Evolutionary conservation across 1,284 basidiomycete species (phyloP).

Genomic region (Termitomyces sp.): DNA sequence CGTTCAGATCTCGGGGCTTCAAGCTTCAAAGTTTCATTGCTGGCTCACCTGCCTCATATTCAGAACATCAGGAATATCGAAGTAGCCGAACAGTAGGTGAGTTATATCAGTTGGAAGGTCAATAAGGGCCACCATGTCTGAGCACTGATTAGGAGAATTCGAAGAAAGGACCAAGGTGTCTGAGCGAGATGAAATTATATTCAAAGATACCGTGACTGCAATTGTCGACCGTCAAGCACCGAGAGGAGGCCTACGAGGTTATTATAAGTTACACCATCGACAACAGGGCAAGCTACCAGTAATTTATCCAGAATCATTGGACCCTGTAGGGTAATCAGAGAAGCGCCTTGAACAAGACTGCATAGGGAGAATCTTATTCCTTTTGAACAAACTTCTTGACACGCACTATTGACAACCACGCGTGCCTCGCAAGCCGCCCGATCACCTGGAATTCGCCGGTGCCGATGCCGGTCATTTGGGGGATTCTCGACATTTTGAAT

Average conservation of each 20-base stretch:
- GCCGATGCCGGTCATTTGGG: neutral
- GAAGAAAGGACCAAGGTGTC: neutral
- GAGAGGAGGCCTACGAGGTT: neutral
- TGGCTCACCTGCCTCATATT: conserved; percentile 31
- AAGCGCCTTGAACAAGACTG: neutral
- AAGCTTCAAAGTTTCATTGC: neutral
- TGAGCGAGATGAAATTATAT: neutral
- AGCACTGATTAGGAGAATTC: neutral
- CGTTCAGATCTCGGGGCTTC: neutral
- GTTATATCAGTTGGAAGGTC: conserved; percentile 34
- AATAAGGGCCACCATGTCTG: conserved; percentile 14
- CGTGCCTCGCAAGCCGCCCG: conserved; percentile 12
- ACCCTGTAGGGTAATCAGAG: conserved; percentile 6
- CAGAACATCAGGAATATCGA: conserved; percentile 31
- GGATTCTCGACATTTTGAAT: no score
- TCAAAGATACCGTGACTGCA: neutral
- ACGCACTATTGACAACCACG: neutral
- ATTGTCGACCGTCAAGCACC: neutral
- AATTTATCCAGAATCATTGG: neutral
- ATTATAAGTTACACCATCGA: neutral
- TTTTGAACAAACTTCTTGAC: conserved; percentile 1
- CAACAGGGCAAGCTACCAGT: neutral
- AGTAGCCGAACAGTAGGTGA: conserved; percentile 30
- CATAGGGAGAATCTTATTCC: conserved; percentile 11
- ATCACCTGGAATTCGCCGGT: conserved; percentile 1